Base-by-base conservation (phyloP, 2,329 filamentous ascomycete genomes). In the Aureobasidium subglaciale region DNA sequence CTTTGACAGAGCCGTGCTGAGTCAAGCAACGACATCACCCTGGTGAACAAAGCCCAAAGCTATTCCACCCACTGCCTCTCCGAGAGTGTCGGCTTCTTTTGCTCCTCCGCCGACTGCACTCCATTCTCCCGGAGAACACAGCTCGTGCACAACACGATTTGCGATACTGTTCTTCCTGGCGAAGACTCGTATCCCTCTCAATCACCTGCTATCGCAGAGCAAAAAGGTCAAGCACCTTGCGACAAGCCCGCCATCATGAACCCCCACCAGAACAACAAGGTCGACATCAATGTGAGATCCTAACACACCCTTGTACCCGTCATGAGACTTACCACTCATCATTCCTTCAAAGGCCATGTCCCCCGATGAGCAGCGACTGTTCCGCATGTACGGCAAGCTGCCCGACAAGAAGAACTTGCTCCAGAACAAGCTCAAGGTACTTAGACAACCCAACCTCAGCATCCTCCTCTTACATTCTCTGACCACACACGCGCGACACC, bases 191-290 rank as follows among this genome's bases (percentile, higher is more conserved):
- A 5, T 16, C 24, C 9, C n/a, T 20, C 24, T 16, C 22, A 18
- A 15, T 7, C 25, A 40, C 10, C 35, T 37, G 30, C 35, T 15
- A 27, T 27, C 24, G 35, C 37, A 53, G 24, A 41, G 24, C 46
- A 37, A 40, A 16, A 35, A 25, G 18, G 29, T 37, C 32, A 13
- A 50, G 13, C 48, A 11, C 32, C n/a, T 48, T 24, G 43, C 43
- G 34, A 50, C 46, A 38, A 50, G 27, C 32, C 32, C 20, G 34
- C 55, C 35, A 45, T 29, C 62, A 95, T 97, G 90, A 96, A 96
- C 73, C 92, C 92, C 65, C 90, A 91, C 73, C 89, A 96, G 80
- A 91, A 95, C 82, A 96, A 96, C 81, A 97, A 99, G 80, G 82
- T 97, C 67, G 93, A 99, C 75, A 81, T 96, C 75, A 91, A 82